These are phyloP conservation scores for Ganoderma leucocontextum DNA, from an alignment of 1,284 basidiomycete genomes.

Conservation along the genomic window DNA sequence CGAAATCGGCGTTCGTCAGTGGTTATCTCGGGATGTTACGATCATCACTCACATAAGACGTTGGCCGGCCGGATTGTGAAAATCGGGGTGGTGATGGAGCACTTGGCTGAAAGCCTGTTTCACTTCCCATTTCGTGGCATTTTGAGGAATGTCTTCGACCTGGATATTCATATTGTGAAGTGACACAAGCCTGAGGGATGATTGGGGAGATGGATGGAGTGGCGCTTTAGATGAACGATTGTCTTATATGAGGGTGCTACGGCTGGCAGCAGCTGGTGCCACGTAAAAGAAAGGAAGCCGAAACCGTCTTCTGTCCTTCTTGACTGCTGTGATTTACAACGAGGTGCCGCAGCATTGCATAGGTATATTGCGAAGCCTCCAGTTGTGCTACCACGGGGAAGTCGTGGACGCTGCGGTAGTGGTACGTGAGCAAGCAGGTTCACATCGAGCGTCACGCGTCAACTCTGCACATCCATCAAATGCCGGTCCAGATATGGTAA, in stretches of 20 bases:
- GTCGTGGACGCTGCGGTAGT: neutral
- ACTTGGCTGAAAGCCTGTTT: slow-evolving; percentile 59
- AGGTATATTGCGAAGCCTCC: neutral
- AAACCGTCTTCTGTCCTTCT: neutral
- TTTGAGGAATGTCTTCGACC: slow-evolving; percentile 54
- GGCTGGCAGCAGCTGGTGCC: too few relatives aligned
- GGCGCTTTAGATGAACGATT: neutral
- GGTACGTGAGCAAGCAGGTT: neutral
- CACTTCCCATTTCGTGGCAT: slow-evolving; percentile 61
- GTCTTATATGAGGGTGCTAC: neutral
- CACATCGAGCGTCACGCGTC: neutral
- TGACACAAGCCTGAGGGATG: too few relatives aligned
- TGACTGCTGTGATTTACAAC: neutral
- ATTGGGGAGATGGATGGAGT: neutral
- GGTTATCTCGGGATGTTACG: neutral
- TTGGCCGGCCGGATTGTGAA: slow-evolving; percentile 47
- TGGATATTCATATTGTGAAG: slow-evolving; percentile 11
- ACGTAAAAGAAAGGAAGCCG: neutral
- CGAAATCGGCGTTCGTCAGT: neutral
- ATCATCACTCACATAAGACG: slow-evolving; percentile 40
- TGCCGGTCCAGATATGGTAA: neutral
- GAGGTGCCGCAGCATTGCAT: neutral
- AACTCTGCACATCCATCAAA: neutral
- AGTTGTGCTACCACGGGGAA: neutral
- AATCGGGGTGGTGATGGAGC: slow-evolving; percentile 59